Base-by-base conservation (phyloP, 2,329 filamentous ascomycete genomes). In the Grosmannia clavigera region DNA sequence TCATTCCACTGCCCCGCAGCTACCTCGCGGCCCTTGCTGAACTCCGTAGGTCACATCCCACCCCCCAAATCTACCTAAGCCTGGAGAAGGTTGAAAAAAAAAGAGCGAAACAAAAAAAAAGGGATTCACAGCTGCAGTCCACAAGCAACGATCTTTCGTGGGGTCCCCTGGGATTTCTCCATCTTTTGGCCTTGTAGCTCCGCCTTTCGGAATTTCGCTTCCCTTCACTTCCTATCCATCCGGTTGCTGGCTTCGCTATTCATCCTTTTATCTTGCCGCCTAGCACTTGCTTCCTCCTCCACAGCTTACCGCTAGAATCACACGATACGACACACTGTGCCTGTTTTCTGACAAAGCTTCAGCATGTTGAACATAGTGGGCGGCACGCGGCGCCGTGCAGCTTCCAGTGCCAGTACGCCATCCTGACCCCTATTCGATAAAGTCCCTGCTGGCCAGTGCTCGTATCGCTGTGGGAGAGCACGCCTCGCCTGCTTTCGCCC, bases 331-430 rank as follows among this genome's bases (percentile, higher is more conserved):
- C 38, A 16, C 38, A 14, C 14, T n/a, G n/a, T 50, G 19, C 9
- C 25, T n/a, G 46, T 50, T 25, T n/a, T 16, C 22, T 27, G 10
- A 27, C 22, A 11, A 12, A 5, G 9, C 22, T 10, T 33, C 58
- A 51, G n/a, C n/a, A 64, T 64, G 63, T 55, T 64, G 56, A 61
- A 55, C 33, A 25, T 65, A 16, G 61, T 64, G 10, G 53, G 59
- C 35, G 58, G 40, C 54, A 52, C 58, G 29, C 71, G 71, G 59
- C 69, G 68, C 29, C 66, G 71, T 63, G 66, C 70, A 55, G 67
- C 66, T 12, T 73, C 71, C 38, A 71, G 65, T 68, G 66, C 69
- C 48, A 73, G 71, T 73, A 68, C 66, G 71, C 70, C 43, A 27
- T 52, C 35, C 43, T 12, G n/a, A 27, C 22, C 27, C 51, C 43